phyloP scores from a whole-genome alignment of 1,284 basidiomycete genomes.

The Meripilus lineatus region DNA sequence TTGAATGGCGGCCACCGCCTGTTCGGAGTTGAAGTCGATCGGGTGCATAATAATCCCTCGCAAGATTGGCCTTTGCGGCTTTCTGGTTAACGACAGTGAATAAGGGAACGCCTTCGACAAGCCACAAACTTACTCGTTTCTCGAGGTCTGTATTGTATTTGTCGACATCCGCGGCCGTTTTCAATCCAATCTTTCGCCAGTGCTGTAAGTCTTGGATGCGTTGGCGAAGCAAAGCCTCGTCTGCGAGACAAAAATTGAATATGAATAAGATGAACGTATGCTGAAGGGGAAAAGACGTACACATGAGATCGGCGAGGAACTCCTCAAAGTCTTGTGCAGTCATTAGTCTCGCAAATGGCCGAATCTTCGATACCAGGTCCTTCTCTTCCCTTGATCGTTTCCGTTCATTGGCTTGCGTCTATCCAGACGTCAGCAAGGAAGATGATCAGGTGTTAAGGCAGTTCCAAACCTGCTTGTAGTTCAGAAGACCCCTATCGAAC shows the following conservation, averaged over 20 bases:
- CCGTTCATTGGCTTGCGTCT: slow-evolving; percentile 90
- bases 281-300: slow-evolving; percentile 39
- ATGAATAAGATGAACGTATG: slow-evolving; percentile 3
- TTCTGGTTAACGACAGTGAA: slow-evolving; percentile 30
- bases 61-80: slow-evolving; percentile 50
- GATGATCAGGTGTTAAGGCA: neutral
- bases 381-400: slow-evolving; percentile 89
- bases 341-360: slow-evolving; percentile 90
- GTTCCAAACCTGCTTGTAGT: slow-evolving; percentile 82
- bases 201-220: slow-evolving; percentile 86
- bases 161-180: slow-evolving; percentile 81
- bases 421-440: slow-evolving; percentile 6
- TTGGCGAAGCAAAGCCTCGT: slow-evolving; percentile 81
- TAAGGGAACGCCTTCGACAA: slow-evolving; percentile 3
- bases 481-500: slow-evolving; percentile 88
- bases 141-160: slow-evolving; percentile 76
- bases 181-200: slow-evolving; percentile 81
- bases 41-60: slow-evolving; percentile 52
- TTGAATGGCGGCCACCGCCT: slow-evolving; percentile 46
- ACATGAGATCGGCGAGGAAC: slow-evolving; percentile 86
- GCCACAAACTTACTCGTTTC: slow-evolving; percentile 54
- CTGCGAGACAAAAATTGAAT: slow-evolving; percentile 33
- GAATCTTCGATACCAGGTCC: slow-evolving; percentile 85
- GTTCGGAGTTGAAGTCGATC: slow-evolving; percentile 45
- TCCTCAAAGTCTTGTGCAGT: slow-evolving; percentile 90